These are phyloP conservation scores for Inga laurina DNA, from an alignment of 306 rosid genomes.

Conservation along the genomic window DNA sequence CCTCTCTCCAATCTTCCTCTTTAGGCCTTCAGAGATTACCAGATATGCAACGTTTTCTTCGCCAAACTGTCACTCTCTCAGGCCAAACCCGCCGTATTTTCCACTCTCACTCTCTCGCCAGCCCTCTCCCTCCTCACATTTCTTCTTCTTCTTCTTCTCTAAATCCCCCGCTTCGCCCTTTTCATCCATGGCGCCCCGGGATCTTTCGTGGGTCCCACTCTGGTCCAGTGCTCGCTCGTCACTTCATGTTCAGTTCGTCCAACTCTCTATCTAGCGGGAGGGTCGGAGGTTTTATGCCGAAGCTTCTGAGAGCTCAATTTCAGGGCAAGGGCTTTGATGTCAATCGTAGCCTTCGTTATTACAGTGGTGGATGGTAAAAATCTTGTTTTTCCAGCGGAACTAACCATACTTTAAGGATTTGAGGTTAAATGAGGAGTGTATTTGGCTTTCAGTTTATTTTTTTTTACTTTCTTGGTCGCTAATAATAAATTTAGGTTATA, in stretches of 20 bases:
- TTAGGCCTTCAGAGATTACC: neutral
- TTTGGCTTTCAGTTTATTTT: neutral
- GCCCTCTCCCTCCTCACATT: constrained; percentile 38
- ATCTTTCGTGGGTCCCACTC: constrained; percentile 46
- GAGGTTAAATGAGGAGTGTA: constrained; percentile 1
- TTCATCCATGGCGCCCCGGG: constrained; percentile 46
- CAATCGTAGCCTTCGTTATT: constrained; percentile 26
- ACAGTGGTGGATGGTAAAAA: constrained; percentile 53
- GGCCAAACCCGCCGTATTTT: constrained; percentile 24
- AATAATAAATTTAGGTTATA: neutral
- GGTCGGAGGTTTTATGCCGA: constrained; percentile 32
- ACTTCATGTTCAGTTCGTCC: constrained; percentile 36
- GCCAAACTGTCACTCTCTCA: constrained; percentile 39
- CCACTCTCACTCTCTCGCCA: constrained; percentile 38
- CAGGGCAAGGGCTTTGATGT: constrained; percentile 36
- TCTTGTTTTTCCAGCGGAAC: neutral
- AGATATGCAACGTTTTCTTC: constrained; percentile 59
- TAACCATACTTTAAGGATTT: neutral
- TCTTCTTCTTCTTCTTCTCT: constrained; percentile 14
- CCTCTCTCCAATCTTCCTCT: neutral
- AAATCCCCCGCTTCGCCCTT: constrained; percentile 29
- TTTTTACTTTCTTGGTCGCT: neutral
- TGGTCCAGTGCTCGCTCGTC: neutral
- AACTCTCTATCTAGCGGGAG: constrained; percentile 41
- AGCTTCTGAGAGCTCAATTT: constrained; percentile 39